Evolutionary conservation across 2,329 filamentous ascomycete genomes (phyloP), one percentile per base, ranked within the genome.

Genomic region (Pseudogymnoascus sp.): DNA sequence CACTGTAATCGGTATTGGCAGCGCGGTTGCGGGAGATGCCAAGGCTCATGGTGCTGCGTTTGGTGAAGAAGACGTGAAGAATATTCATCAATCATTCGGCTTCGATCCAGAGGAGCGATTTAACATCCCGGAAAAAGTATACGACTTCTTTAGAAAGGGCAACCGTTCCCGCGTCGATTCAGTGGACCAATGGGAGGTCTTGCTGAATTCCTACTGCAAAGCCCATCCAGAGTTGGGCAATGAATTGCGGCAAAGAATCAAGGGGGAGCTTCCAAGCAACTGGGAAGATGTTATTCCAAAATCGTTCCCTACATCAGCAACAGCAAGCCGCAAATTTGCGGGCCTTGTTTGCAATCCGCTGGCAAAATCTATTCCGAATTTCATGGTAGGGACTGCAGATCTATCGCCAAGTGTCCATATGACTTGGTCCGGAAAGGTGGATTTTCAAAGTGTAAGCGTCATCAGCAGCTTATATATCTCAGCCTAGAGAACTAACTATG

Each of bases 41-140:
- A 75, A 74, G 2, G 77, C 80, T 1, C 81, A 84, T 62, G 80
- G 80, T 14, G 80, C 76, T 5, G 78, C 81, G 2, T 78, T 82
- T 35, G 81, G 79, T 35, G 70, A 74, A 6, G 72, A 77, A 7
- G 78, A 80, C 43, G 76, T 84, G 0, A 31, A 31, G 28, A 6
- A 31, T 6, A 31, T 31, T 31, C 28, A 31, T 8, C 28, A 31
- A 31, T 31, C 19, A 19, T 40, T 40, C 4, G 37, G 37, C n/a
- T 16, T 40, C n/a, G n/a, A 40, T 8, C 37, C 37, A 7, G 37
- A 40, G n/a, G 37, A 16, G n/a, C 37, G n/a, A 3, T 40, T 40
- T 40, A 16, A 16, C 14, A 12, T 40, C 5, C n/a, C 37, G 1
- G n/a, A 40, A 6, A 16, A 7, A 8, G 37, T 40, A 1, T 40